Base-by-base conservation (phyloP, 495 filamentous ascomycete species). In the Xylaria telfairii region DNA sequence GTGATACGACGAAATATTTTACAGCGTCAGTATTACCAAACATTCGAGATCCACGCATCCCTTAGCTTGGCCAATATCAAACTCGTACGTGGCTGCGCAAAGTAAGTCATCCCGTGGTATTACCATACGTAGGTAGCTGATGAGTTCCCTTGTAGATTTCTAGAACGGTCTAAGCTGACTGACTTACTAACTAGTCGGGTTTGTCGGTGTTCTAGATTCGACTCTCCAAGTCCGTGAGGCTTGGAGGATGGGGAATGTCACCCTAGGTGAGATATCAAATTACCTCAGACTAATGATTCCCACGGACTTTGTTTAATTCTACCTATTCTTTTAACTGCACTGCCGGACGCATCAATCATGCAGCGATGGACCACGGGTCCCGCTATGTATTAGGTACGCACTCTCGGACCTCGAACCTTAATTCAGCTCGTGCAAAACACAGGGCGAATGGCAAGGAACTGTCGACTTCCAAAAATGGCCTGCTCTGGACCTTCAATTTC, bases 201-300 rank as follows among this genome's bases (percentile, higher is more conserved):
- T 24, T 3, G 42, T 64, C 42, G 10, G 62, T 44, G 62, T 65
- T 65, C 62, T 65, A 65, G 62, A 65, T n/a, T 46, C 62, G 17
- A 49, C 42, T 19, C 10, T 51, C 30, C n/a, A 51, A 37, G 4
- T 30, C 21, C 21, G 44, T 30, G 24, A 37, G 44, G 62, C 62
- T 49, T 49, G 13, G 46, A 1, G 59, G 60, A 63, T 39, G 42
- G 37, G 30, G 37, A n/a, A 47, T 37, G 39, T 46, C 26, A 64
- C 60, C 32, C 26, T 34, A 21, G 17, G 42, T 30, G 19, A 21
- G 28, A 49, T 13, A 63, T 46, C 26, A 44, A 44, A 19, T 6
- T 63, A 1, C 15, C 60, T 26, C 17, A 1, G 32, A 24, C 32
- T 21, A 21, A 19, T 6, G 26, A 56, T 59, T 30, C 15, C 21